Conservation (phyloP, 495 filamentous ascomycete species). For the Glutinoglossum americanum region DNA sequence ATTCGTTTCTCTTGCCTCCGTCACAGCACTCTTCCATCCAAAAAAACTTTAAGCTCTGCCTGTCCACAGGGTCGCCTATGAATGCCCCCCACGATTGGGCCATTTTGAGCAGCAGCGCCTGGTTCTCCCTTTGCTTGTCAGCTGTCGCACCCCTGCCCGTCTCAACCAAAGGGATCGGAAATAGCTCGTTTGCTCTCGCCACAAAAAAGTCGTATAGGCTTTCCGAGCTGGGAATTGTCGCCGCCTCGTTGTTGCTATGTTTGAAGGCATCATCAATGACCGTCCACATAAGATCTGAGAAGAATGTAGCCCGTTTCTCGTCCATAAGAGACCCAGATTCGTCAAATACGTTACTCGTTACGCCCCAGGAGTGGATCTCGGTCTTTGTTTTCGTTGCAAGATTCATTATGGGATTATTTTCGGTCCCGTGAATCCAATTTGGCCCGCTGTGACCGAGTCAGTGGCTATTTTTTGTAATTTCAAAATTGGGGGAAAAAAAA, state of each 20-base stretch:
- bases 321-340: conserved; percentile 36
- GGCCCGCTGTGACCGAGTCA: conserved; percentile 35
- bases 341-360: conserved; percentile 35
- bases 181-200: conserved; percentile 31
- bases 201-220: conserved; percentile 65
- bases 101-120: conserved; percentile 37
- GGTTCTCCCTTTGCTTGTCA: conserved; percentile 21
- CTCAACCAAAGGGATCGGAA: conserved; percentile 7
- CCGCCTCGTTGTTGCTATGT: conserved; percentile 46
- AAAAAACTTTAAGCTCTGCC: conserved; percentile 79
- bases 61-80: conserved; percentile 54
- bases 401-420: conserved; percentile 63
- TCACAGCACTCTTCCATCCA: conserved; percentile 91
- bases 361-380: conserved; percentile 33
- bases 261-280: conserved; percentile 60
- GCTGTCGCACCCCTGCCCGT: background rate
- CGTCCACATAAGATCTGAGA: conserved; percentile 49
- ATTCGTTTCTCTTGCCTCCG: conserved; percentile 33
- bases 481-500: conserved; percentile 3
- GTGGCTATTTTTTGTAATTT: background rate
- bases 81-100: conserved; percentile 71
- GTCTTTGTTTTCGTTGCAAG: conserved; percentile 52
- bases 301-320: conserved; percentile 26
- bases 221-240: conserved; percentile 37
- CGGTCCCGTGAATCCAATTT: conserved; percentile 89